Conservation (phyloP, 2,329 filamentous ascomycete species). For the Arthrocladium fulminans region DNA sequence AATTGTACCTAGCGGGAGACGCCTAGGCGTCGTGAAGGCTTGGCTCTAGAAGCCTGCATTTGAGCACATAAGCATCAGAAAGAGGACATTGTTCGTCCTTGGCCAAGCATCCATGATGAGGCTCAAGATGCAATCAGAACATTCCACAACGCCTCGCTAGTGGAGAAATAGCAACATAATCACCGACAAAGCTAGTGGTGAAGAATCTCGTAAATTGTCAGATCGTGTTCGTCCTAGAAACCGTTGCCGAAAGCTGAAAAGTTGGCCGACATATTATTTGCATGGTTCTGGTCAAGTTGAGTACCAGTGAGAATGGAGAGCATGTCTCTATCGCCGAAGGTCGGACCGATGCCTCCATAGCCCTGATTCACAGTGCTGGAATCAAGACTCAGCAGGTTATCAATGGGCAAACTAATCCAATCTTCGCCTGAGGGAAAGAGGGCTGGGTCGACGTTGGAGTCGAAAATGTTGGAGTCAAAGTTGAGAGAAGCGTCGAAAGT, state of each 20-base stretch:
- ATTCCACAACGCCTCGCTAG: slow-evolving; percentile 1
- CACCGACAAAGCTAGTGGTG: not conserved
- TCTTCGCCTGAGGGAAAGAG: slow-evolving; percentile 29
- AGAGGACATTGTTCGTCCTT: too few species aligned
- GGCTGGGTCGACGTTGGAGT: slow-evolving; percentile 14
- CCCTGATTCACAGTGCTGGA: slow-evolving; percentile 42
- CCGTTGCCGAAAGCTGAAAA: slow-evolving; percentile 1
- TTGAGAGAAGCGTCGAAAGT: slow-evolving; percentile 13
- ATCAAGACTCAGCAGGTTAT: slow-evolving; percentile 45
- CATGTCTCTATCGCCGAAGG: slow-evolving; percentile 47
- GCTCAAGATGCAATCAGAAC: not conserved
- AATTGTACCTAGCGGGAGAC: too few species aligned
- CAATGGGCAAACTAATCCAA: slow-evolving; percentile 54
- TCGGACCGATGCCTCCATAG: slow-evolving; percentile 53
- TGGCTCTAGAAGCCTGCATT: too few species aligned
- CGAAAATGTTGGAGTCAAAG: slow-evolving; percentile 16
- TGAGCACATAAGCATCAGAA: too few species aligned
- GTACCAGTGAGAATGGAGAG: slow-evolving; percentile 18
- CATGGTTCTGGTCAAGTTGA: slow-evolving; percentile 6
- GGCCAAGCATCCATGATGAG: not conserved
- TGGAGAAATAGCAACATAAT: not conserved
- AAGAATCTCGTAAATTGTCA: not conserved
- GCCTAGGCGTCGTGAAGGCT: too few species aligned
- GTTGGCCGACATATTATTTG: not conserved
- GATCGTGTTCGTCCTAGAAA: not conserved